A percentile compares a stretch with the other conserved stretches of the same genome.
phyloP scores from a whole-genome alignment of 805 yeast species.

The Candida hungchunana region DNA sequence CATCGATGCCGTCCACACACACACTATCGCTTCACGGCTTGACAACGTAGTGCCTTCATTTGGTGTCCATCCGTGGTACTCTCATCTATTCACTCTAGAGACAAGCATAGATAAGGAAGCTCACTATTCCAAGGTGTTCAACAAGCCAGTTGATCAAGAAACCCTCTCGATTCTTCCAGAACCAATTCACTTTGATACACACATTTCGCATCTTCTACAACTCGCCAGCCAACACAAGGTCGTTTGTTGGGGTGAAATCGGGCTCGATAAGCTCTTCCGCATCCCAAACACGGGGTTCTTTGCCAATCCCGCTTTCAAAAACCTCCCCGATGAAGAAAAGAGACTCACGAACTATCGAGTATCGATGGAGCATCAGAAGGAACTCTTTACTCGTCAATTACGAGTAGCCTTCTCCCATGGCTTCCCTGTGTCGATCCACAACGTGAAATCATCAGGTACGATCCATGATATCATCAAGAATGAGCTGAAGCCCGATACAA shows the following conservation, averaged over 20 bases:
- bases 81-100: conserved; percentile 50
- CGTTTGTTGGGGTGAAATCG: conserved; percentile 79
- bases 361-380: conserved; percentile 58
- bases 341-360: conserved; percentile 48
- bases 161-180: conserved; percentile 51
- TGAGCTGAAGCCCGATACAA: conserved; percentile 13
- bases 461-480: conserved; percentile 42
- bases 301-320: conserved; percentile 31
- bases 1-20: conserved; percentile 31
- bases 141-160: conserved; percentile 30
- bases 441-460: conserved; percentile 74
- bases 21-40: conserved; percentile 20
- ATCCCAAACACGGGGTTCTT: conserved; percentile 58
- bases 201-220: conserved; percentile 24
- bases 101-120: conserved; percentile 29
- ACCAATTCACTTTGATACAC: conserved; percentile 44
- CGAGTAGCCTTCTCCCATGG: conserved; percentile 44
- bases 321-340: conserved; percentile 6
- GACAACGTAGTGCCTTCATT: conserved; percentile 38
- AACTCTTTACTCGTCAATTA: conserved; percentile 47
- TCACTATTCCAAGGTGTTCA: conserved; percentile 58
- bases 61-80: conserved; percentile 93
- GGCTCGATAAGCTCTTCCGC: conserved; percentile 74
- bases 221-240: conserved; percentile 16
- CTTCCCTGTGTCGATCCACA: conserved; percentile 70